Base-by-base conservation (phyloP, 2,329 filamentous ascomycete genomes). In the Arthrobotrys sinensis region DNA sequence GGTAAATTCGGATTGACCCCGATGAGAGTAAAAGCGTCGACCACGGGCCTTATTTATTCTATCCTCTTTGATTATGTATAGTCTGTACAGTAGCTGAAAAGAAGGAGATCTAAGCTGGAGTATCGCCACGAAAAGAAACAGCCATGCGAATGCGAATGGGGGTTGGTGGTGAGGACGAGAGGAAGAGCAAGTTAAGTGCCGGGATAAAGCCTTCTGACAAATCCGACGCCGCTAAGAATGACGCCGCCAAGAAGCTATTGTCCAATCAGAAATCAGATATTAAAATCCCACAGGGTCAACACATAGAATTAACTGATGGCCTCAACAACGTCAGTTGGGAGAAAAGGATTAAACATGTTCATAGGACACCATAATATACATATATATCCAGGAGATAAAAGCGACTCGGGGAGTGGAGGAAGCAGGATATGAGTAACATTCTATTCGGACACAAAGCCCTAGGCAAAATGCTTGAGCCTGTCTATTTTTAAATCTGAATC, bases 231-330 rank as follows among this genome's bases (percentile, higher is more conserved):
- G 63, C 55, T 36, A 57, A 50, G 28, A 60, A 70, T 65, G 69
- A 60, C 67, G 46, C 45, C 55, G 57, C 62, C 62, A 60, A 46
- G 50, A 60, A 7, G 8, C 8, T 32, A 0, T 32, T 43, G 38
- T 34, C 73, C 73, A 77, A 77, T 77, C 65, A 77, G 52, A 66
- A 11, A 40, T 40, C 48, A 19, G 28, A 28, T 12, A 53, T 77
- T 77, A 53, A 70, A 77, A 77, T 77, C 73, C 38, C 73, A 71
- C 73, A 55, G 34, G n/a, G 32, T 6, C 72, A 76, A 76, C 72
- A 70, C 71, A 76, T 28, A n/a, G n/a, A n/a, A n/a, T n/a, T n/a
- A n/a, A n/a, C n/a, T n/a, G n/a, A n/a, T n/a, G n/a, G n/a, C n/a
- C n/a, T n/a, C n/a, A n/a, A n/a, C n/a, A n/a, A n/a, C n/a, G n/a